These are phyloP conservation scores for Polytolypa hystricis DNA, from an alignment of 2,329 filamentous ascomycete species.

Conservation along the genomic window DNA sequence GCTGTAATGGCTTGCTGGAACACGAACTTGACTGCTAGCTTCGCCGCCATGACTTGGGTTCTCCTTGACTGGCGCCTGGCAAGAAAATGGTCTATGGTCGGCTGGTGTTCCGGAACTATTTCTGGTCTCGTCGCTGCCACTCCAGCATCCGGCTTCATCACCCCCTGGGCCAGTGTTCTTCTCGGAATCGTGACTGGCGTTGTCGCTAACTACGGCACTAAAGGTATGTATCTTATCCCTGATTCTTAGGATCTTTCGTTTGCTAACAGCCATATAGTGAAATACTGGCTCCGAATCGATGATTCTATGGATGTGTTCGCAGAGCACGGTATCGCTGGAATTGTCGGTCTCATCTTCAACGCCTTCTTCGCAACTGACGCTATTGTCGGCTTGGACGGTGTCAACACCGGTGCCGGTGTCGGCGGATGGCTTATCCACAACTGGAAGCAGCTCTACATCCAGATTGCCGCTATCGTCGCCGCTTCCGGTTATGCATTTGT, in stretches of 20 bases:
- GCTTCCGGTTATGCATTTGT: slow-evolving; percentile 56
- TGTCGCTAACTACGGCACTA: slow-evolving; percentile 75
- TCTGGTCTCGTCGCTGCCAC: slow-evolving; percentile 81
- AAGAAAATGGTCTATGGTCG: slow-evolving; percentile 88
- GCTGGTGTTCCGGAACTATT: slow-evolving; percentile 84
- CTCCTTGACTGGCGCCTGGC: slow-evolving; percentile 90
- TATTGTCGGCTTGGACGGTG: slow-evolving; percentile 63
- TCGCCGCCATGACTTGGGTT: slow-evolving; percentile 86
- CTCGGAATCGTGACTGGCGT: slow-evolving; percentile 53
- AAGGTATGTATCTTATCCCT: slow-evolving; percentile 50
- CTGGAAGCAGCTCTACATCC: slow-evolving; percentile 60
- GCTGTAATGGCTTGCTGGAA: slow-evolving; percentile 98
- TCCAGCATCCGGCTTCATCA: slow-evolving; percentile 69
- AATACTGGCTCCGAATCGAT: slow-evolving; percentile 68
- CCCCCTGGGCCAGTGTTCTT: slow-evolving; percentile 51
- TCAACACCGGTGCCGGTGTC: slow-evolving; percentile 34
- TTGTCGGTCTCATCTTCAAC: slow-evolving; percentile 68
- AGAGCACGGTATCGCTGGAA: slow-evolving; percentile 75
- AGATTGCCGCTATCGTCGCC: slow-evolving; percentile 57
- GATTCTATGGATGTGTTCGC: slow-evolving; percentile 87
- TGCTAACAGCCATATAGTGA: slow-evolving; percentile 42
- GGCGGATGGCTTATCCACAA: slow-evolving; percentile 63
- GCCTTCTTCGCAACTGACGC: slow-evolving; percentile 65
- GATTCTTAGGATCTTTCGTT: too few species aligned
- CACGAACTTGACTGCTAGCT: slow-evolving; percentile 84